These are phyloP conservation scores for Tuber umbilicatum DNA, from an alignment of 495 filamentous ascomycete genomes.

Conservation along the genomic window DNA sequence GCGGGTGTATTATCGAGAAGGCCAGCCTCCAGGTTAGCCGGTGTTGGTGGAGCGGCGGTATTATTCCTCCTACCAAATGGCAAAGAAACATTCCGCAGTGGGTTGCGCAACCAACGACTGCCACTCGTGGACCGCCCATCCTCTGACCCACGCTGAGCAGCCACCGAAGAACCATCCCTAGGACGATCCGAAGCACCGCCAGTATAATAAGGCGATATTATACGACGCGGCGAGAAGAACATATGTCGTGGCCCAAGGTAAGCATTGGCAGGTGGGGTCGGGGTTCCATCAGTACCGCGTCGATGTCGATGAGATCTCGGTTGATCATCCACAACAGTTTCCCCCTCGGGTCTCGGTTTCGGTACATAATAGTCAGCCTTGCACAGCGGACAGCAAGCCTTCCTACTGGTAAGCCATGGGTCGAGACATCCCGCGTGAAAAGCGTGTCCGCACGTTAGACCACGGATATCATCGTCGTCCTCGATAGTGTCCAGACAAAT, in stretches of 20 bases:
- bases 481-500: slow-evolving; percentile 93
- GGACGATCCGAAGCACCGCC: slow-evolving; percentile 6
- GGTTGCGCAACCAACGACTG: slow-evolving; percentile 31
- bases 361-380: slow-evolving; percentile 95
- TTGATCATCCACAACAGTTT: slow-evolving; percentile 26
- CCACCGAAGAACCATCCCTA: background rate
- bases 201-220: slow-evolving; percentile 20
- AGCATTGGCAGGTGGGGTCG: slow-evolving; percentile 14
- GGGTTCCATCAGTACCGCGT: slow-evolving; percentile 9
- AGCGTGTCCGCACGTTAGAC: slow-evolving; percentile 87
- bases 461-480: slow-evolving; percentile 91
- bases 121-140: background rate
- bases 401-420: slow-evolving; percentile 86
- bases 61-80: slow-evolving; percentile 11
- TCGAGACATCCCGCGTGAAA: slow-evolving; percentile 94
- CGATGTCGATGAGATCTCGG: slow-evolving; percentile 17
- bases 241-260: slow-evolving; percentile 24
- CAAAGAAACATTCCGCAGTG: slow-evolving; percentile 17
- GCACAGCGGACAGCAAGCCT: slow-evolving; percentile 93
- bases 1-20: slow-evolving; percentile 7
- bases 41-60: slow-evolving; percentile 19
- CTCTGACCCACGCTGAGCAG: slow-evolving; percentile 14
- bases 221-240: slow-evolving; percentile 26
- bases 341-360: slow-evolving; percentile 63
- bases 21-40: slow-evolving; percentile 23